Conservation (phyloP, 768 basidiomycete species). For the Boletus subcaerulescens region DNA sequence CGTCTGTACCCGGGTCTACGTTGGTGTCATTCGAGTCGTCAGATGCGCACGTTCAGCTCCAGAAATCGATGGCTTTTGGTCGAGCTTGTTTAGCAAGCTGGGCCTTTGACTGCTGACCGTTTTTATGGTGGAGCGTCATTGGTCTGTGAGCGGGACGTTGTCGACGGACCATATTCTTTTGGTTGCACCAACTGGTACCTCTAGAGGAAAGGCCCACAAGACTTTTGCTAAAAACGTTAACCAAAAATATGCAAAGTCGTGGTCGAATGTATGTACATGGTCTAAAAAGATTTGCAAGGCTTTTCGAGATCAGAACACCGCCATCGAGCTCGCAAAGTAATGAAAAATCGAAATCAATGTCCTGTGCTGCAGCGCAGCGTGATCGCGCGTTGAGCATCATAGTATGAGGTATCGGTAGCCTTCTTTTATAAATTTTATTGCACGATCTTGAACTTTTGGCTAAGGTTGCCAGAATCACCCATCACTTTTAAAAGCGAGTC, state of each 20-base stretch:
- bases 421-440: background rate
- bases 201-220: background rate
- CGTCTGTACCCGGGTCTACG: constrained; percentile 9
- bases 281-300: too few species aligned
- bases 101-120: constrained; percentile 2
- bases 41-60: background rate
- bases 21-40: constrained; percentile 21
- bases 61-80: constrained; percentile 17
- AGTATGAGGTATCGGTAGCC: too few species aligned
- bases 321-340: too few species aligned
- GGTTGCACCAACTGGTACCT: background rate
- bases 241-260: too few species aligned
- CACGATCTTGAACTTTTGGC: constrained; percentile 27
- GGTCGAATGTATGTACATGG: too few species aligned
- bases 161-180: constrained; percentile 7
- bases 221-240: too few species aligned
- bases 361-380: too few species aligned
- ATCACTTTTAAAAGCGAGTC: constrained; percentile 25
- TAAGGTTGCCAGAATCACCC: constrained; percentile 33
- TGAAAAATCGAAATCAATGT: too few species aligned
- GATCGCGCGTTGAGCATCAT: too few species aligned
- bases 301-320: too few species aligned
- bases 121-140: background rate
- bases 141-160: constrained; percentile 2
- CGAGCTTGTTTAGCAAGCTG: constrained; percentile 7